Evolutionary conservation across 2,329 filamentous ascomycete genomes (phyloP).

Genomic region (Cladorrhinum sp.): DNA sequence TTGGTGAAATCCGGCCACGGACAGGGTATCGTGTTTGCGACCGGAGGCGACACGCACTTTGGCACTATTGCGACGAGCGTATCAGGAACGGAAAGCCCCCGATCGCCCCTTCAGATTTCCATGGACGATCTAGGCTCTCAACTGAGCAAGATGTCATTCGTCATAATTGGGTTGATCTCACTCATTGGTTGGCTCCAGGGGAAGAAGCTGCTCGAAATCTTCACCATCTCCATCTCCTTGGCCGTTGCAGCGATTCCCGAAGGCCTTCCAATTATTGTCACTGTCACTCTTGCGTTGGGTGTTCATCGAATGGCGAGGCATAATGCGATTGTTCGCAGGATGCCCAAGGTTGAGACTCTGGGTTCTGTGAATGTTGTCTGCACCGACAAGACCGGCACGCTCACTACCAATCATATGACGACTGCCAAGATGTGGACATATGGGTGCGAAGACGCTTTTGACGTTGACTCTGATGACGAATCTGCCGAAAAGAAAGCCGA

Average conservation of each 20-base stretch:
- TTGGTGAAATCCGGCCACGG: constrained; percentile 92
- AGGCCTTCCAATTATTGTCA: constrained; percentile 96
- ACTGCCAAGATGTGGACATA: constrained; percentile 97
- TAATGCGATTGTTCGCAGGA: constrained; percentile 89
- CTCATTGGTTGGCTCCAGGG: constrained; percentile 87
- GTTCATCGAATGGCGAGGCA: constrained; percentile 95
- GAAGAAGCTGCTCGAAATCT: constrained; percentile 86
- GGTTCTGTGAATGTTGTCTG: constrained; percentile 99
- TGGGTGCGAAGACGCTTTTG: constrained; percentile 55
- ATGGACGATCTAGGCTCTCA: constrained; percentile 98
- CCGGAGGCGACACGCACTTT: constrained; percentile 89
- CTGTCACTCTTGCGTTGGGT: constrained; percentile 89
- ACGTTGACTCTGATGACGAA: constrained; percentile 55
- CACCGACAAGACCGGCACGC: constrained; percentile 94
- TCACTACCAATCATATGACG: constrained; percentile 98
- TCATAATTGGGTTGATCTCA: constrained; percentile 89
- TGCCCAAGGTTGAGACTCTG: constrained; percentile 95
- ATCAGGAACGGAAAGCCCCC: constrained; percentile 89
- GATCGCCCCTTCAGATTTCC: constrained; percentile 88
- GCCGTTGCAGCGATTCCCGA: constrained; percentile 96
- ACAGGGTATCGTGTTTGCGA: constrained; percentile 95
- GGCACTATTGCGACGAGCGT: constrained; percentile 93
- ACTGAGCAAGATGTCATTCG: constrained; percentile 93
- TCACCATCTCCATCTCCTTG: constrained; percentile 94
- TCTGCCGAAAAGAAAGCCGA: constrained; percentile 59